These are phyloP conservation scores for Aspergillus sojae DNA, from an alignment of 2,329 filamentous ascomycete genomes.

Conservation along the genomic window DNA sequence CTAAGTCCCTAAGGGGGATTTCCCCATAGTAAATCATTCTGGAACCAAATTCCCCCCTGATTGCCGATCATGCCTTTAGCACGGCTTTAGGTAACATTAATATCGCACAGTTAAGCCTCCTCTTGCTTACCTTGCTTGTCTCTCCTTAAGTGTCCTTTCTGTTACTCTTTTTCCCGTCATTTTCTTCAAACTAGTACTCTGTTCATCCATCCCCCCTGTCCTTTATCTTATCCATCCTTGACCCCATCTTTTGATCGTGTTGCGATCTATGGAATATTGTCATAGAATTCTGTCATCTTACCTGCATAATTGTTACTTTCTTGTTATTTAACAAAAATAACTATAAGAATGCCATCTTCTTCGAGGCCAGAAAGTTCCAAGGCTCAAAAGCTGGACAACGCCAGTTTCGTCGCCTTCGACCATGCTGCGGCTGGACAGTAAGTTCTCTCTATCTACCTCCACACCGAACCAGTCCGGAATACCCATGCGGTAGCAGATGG, in stretches of 20 bases:
- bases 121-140: neutral
- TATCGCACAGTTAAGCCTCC: neutral
- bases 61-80: neutral
- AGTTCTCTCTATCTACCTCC: slow-evolving; percentile 27
- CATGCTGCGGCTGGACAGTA: slow-evolving; percentile 54
- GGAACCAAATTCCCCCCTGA: neutral
- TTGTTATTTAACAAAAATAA: slow-evolving; percentile 9
- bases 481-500: neutral
- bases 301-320: neutral
- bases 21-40: neutral
- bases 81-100: slow-evolving; percentile 1
- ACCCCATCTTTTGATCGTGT: neutral
- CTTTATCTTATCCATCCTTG: neutral
- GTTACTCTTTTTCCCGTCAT: neutral
- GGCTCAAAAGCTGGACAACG: slow-evolving; percentile 37
- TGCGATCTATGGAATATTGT: neutral
- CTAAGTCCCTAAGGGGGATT: neutral
- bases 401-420: slow-evolving; percentile 48
- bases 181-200: neutral
- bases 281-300: neutral
- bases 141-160: neutral
- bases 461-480: slow-evolving; percentile 1
- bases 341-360: slow-evolving; percentile 33
- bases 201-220: neutral
- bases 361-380: slow-evolving; percentile 37